Percentiles rank a stretch among this genome's conserved stretches.
Conservation (phyloP, 495 filamentous ascomycete species). For the Podospora sp. region DNA sequence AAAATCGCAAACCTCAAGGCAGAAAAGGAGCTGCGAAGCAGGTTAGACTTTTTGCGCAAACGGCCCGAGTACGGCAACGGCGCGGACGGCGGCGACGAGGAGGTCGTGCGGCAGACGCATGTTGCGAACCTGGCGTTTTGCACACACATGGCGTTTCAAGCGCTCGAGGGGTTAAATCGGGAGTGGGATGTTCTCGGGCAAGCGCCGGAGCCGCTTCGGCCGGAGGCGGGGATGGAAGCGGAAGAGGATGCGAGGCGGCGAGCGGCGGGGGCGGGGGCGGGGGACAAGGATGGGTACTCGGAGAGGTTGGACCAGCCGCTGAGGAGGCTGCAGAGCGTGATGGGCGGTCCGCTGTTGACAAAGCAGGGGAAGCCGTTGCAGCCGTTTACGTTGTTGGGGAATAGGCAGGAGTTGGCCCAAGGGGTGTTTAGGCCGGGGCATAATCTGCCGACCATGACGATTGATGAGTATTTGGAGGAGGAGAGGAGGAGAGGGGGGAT, state of each 20-base stretch:
- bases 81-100: constrained; percentile 66
- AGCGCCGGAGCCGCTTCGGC: constrained; percentile 59
- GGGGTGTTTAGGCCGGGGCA: constrained; percentile 91
- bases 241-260: constrained; percentile 56
- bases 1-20: constrained; percentile 85
- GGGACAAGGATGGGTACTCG: constrained; percentile 58
- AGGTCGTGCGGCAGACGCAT: constrained; percentile 74
- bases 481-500: constrained; percentile 85
- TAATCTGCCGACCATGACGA: constrained; percentile 94
- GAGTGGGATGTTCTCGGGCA: constrained; percentile 80
- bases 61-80: constrained; percentile 47
- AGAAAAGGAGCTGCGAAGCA: constrained; percentile 84
- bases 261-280: constrained; percentile 18
- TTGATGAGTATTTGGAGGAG: constrained; percentile 96
- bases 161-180: constrained; percentile 78
- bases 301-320: constrained; percentile 74
- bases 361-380: constrained; percentile 82
- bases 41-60: constrained; percentile 61
- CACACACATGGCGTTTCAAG: constrained; percentile 79
- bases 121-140: constrained; percentile 71
- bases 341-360: constrained; percentile 76
- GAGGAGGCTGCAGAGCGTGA: constrained; percentile 40
- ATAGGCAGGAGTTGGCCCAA: constrained; percentile 71
- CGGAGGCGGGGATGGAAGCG: constrained; percentile 13
- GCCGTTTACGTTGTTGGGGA: constrained; percentile 85